These are phyloP conservation scores for Lyophyllum shimeji DNA, from an alignment of 768 basidiomycete species.

Conservation along the genomic window DNA sequence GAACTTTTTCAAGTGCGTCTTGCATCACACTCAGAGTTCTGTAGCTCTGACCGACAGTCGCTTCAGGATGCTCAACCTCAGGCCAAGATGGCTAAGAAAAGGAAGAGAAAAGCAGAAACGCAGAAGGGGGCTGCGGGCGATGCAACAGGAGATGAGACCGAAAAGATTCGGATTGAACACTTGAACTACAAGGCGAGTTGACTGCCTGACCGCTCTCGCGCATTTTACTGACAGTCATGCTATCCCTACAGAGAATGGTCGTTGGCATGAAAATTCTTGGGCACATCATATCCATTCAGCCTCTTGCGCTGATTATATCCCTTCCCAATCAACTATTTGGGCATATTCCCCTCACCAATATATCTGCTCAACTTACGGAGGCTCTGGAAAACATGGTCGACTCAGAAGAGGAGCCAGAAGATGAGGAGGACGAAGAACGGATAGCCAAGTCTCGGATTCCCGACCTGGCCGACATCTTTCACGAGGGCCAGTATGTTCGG, in stretches of 20 bases:
- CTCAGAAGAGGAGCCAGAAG: conserved; percentile 43
- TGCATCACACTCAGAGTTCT: not conserved
- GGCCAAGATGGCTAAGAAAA: conserved; percentile 44
- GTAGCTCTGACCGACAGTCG: conserved; percentile 13
- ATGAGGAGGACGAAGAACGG: conserved; percentile 49
- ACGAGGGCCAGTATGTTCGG: conserved; percentile 83
- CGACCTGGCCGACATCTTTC: conserved; percentile 74
- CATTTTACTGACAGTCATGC: conserved; percentile 1
- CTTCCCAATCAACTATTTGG: conserved; percentile 94
- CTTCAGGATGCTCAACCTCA: conserved; percentile 39
- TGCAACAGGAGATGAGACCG: conserved; percentile 43
- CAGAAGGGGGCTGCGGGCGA: conserved; percentile 25
- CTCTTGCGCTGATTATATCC: conserved; percentile 88
- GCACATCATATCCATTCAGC: conserved; percentile 84
- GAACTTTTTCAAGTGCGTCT: conserved; percentile 68
- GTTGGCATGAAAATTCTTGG: conserved; percentile 86
- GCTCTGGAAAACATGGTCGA: conserved; percentile 66
- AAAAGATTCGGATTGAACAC: conserved; percentile 78
- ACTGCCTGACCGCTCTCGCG: not conserved
- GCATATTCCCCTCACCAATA: conserved; percentile 92
- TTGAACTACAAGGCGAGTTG: conserved; percentile 83
- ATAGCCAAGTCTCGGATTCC: conserved; percentile 44
- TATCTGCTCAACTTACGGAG: conserved; percentile 76
- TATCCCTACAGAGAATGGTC: conserved; percentile 59
- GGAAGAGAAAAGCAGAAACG: conserved; percentile 45